Base-by-base conservation (phyloP, 495 filamentous ascomycete genomes). In the Aspergillus taichungensis region DNA sequence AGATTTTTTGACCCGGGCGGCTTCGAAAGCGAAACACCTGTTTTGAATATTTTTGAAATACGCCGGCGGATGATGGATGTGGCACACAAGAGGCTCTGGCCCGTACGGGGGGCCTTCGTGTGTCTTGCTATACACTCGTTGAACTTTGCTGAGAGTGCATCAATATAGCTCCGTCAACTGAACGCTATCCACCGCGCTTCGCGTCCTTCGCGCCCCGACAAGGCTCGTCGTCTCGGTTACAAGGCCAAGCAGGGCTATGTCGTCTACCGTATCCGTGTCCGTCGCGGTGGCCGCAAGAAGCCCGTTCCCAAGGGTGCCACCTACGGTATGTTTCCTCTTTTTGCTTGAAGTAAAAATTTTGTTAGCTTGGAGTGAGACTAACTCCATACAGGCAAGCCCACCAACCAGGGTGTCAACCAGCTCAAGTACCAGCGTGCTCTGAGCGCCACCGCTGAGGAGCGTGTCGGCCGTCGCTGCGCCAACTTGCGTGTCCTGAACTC, bases 201-300 rank as follows among this genome's bases (percentile, higher is more conserved):
- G 59, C 88, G 90, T 57, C 92, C 92, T 53, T 96, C 91, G 60
- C 92, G 92, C 71, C 92, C 92, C 63, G 92, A 98, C 77, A 98
- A 98, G 83, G 92, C 92, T 64, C 94, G 94, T 75, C 94, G 92
- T 74, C 86, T 98, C 55, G 92, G 92, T 58, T 98, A 97, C 85
- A 98, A 98, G 85, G 91, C 94, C 74, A 98, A 98, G 86, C 92
- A 98, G 75, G 92, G 92, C 72, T 98, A 96, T 82, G 92, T 96
- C 67, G 87, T 98, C 85, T 98, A 98, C 81, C 92, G 92, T 67
- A 78, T 94, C 62, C 91, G 92, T 68, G 92, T 98, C 55, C 84
- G 92, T 67, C 84, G 92, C 67, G 92, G 92, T 81, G 92, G 92
- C 56, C 85, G 92, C 76, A 98, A 98, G 88, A 77, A 75, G 67